phyloP scores from a whole-genome alignment of 768 basidiomycete species.

The Xerocomellus intermedius region DNA sequence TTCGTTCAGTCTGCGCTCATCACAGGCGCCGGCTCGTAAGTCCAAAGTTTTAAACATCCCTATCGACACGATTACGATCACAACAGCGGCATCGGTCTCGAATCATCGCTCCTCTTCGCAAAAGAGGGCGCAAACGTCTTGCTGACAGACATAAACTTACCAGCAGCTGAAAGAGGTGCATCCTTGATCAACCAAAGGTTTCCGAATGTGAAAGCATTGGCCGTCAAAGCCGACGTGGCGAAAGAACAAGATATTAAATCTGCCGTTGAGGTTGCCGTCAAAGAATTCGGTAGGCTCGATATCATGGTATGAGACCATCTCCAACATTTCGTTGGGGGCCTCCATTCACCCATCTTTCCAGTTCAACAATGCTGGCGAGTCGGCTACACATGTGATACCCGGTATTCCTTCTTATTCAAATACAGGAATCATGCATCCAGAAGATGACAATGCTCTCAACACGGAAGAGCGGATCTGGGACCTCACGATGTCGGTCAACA shows the following conservation, averaged over 20 bases:
- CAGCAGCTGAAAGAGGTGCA: constrained; percentile 67
- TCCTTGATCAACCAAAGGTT: constrained; percentile 60
- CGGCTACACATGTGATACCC: not conserved
- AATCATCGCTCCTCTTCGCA: constrained; percentile 94
- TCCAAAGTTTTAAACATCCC: constrained; percentile 4
- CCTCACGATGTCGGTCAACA: constrained; percentile 88
- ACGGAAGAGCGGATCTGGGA: constrained; percentile 98
- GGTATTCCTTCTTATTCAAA: not conserved
- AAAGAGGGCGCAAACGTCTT: constrained; percentile 91
- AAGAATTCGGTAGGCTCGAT: constrained; percentile 90
- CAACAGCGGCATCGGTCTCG: constrained; percentile 89
- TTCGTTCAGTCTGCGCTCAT: constrained; percentile 60
- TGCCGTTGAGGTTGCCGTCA: constrained; percentile 75
- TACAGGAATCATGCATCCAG: constrained; percentile 95
- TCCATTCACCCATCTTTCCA: constrained; percentile 30
- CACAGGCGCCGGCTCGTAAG: constrained; percentile 89
- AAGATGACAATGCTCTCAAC: constrained; percentile 91
- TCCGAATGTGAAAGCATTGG: constrained; percentile 67
- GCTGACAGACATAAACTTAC: constrained; percentile 82
- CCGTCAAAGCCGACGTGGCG: constrained; percentile 81
- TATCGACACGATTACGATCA: constrained; percentile 5
- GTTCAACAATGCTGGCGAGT: constrained; percentile 90
- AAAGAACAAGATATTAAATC: constrained; percentile 85
- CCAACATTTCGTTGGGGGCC: not conserved
- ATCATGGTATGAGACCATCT: constrained; percentile 66